Base-by-base conservation (phyloP, 2,329 filamentous ascomycete genomes). In the Hymenoscyphus scutula region DNA sequence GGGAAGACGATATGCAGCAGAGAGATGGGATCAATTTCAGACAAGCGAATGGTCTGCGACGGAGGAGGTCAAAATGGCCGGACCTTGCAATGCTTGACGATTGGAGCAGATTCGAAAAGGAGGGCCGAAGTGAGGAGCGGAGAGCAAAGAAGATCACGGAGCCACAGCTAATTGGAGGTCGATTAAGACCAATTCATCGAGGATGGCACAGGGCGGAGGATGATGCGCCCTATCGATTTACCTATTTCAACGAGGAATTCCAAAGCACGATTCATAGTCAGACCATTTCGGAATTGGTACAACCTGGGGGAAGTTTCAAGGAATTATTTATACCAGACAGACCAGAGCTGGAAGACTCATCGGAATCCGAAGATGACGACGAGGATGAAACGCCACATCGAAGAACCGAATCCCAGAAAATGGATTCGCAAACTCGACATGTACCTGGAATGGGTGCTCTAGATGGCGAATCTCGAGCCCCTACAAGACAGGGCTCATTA, bases 191-290 rank as follows among this genome's bases (percentile, higher is more conserved):
- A 13, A 86, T 91, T 45, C 87, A 90, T 66, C 85, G 84, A 69
- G 84, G 85, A 15, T 99, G 94, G 94, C 94, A 92, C 74, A 85
- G 89, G 45, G 87, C 91, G 59, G 91, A 95, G 67, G 93, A 97
- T 64, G 94, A 97, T 67, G 87, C 89, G 0, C 95, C 95, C 0
- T 98, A 96, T 75, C 86, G 95, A 29, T 99, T 97, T 75, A 98
- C 95, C 0, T 99, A 99, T 76, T 99, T 99, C 82, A 98, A 98
- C 75, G 95, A 98, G 74, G 92, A 97, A 66, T 92, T 98, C 61
- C 89, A 92, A 71, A 96, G 91, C 75, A 99, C 95, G 0, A 96
- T 99, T 65, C 95, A 99, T 76, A 95, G 92, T 64, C 91, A 96
- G 76, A 95, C 90, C 0, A 97, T 99, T 62, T 96, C 92, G 2